Percentiles rank a stretch among this genome's conserved stretches.
phyloP scores from a whole-genome alignment of 768 basidiomycete species.

The Ramaria sp. region DNA sequence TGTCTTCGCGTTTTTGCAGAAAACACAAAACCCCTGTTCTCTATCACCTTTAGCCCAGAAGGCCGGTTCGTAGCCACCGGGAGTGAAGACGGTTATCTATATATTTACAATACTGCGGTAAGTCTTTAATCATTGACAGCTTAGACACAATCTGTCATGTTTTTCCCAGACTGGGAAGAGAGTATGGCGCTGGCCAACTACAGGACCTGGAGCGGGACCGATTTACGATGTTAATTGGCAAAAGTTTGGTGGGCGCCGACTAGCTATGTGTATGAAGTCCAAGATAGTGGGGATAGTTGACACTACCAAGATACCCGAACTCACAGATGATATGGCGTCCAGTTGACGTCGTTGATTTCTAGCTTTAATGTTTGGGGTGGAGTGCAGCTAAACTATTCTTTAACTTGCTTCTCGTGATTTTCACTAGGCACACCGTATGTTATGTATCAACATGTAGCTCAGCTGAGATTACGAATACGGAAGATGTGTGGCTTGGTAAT shows the following conservation, averaged over 20 bases:
- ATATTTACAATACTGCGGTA: slow-evolving; percentile 62
- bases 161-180: slow-evolving; percentile 11
- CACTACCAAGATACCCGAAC: slow-evolving; percentile 2
- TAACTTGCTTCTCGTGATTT: not conserved
- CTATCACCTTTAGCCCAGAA: slow-evolving; percentile 64
- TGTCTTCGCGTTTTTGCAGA: slow-evolving; percentile 64
- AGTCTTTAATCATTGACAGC: slow-evolving; percentile 14
- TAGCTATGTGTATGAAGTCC: slow-evolving; percentile 8
- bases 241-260: not conserved
- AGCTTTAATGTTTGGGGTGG: not conserved
- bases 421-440: not conserved
- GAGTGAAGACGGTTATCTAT: slow-evolving; percentile 66
- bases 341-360: not conserved
- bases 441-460: not conserved
- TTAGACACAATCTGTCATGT: not conserved
- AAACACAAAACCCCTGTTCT: slow-evolving; percentile 62
- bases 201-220: slow-evolving; percentile 4
- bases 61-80: slow-evolving; percentile 67
- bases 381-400: not conserved
- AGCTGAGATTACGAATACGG: not conserved
- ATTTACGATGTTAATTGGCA: slow-evolving; percentile 11
- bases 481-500: no score
- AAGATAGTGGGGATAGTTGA: slow-evolving; percentile 7
- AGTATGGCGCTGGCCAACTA: slow-evolving; percentile 10
- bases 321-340: not conserved